Base-by-base conservation (phyloP, 768 basidiomycete species). In the Hygrophorus pudorinus region DNA sequence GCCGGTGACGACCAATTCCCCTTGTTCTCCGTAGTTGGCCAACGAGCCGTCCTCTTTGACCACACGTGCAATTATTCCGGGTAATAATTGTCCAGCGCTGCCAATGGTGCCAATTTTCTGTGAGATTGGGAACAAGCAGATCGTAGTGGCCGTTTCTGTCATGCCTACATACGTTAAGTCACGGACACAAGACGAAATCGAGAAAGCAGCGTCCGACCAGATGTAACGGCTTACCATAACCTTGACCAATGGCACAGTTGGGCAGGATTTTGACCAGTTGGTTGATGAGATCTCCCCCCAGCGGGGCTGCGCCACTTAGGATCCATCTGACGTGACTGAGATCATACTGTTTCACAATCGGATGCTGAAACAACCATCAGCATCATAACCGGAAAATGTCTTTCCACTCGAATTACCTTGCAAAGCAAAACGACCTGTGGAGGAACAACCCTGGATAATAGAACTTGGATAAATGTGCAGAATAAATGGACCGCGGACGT, bases 141-240 rank as follows among this genome's bases (percentile, higher is more conserved):
- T 65, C 6, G 72, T 66, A 0, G 78, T 77, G 45, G 69, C 68
- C 0, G 75, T 68, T 54, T 85, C 83, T 0, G 83, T 85, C 74
- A 81, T 72, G 4, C 82, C 81, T 83, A 39, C 3, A 6, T 38
- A 29, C 16, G 41, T 5, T 29, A 16, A 24, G 18, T n/a, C 17
- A 37, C 29, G n/a, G 13, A 8, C 20, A 38, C 21, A 4, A 11
- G 16, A 32, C 72, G 24, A 47, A 53, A 80, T 78, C 67, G 69
- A 42, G 81, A 55, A 49, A 35, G 18, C 9, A n/a, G n/a, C n/a
- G n/a, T 17, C 8, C n/a, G n/a, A 28, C n/a, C 20, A 41, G 37
- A 38, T 33, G 24, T 3, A 7, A 3, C 24, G 3, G 24, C 60
- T 16, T 42, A 72, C 78, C 78, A 47, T 78, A 79, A 4, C 70